phyloP scores from a whole-genome alignment of 2,329 filamentous ascomycete species.

The Cercospora beticola region DNA sequence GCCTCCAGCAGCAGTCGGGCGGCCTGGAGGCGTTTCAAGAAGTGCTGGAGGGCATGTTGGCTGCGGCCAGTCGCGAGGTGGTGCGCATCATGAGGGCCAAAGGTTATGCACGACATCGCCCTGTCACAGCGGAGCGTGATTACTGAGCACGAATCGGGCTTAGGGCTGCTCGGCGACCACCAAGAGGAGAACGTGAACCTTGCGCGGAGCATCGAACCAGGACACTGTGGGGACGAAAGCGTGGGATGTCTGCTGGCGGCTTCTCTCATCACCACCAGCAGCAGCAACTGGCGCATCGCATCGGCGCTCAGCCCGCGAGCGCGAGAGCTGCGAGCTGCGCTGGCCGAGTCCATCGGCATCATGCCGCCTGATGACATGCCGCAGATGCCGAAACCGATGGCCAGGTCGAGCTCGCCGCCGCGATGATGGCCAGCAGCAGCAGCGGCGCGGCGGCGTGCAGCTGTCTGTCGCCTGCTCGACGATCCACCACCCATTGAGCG shows the following conservation, averaged over 20 bases:
- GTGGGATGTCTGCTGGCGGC: background rate
- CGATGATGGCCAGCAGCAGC: background rate
- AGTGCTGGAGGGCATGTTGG: background rate
- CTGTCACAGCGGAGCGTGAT: background rate
- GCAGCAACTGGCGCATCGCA: background rate
- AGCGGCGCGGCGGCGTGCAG: background rate
- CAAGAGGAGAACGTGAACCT: background rate
- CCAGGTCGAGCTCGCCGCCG: background rate
- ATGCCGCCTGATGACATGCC: background rate
- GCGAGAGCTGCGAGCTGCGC: background rate
- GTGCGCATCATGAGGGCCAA: background rate
- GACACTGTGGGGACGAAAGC: background rate
- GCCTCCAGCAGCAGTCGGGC: background rate
- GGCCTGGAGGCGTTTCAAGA: background rate
- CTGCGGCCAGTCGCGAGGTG: background rate
- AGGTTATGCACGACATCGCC: conserved; percentile 1
- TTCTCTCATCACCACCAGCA: background rate
- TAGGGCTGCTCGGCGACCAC: background rate
- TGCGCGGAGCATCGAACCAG: background rate
- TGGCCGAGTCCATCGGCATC: background rate
- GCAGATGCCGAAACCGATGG: background rate
- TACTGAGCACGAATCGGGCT: background rate
- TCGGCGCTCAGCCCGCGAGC: background rate
- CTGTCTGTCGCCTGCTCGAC: background rate
- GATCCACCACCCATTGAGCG: background rate